Conservation (phyloP, 139 green algal genomes). For the Mychonastes homosphaera region DNA sequence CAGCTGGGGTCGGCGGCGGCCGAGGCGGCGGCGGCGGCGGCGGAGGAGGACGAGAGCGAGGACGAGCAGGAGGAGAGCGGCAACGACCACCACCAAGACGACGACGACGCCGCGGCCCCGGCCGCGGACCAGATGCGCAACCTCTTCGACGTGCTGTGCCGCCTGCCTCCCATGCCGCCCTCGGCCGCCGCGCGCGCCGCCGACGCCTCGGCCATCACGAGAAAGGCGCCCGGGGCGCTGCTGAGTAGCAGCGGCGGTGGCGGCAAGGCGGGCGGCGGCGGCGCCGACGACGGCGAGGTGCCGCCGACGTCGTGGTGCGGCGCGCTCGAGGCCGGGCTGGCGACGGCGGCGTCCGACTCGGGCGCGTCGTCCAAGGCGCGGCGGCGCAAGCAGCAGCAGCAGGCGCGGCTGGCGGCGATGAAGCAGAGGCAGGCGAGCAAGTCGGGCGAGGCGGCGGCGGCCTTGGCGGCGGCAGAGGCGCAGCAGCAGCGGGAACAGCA, state of each 20-base stretch:
- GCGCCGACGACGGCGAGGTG: background rate
- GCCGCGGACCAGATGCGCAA: slow-evolving; percentile 21
- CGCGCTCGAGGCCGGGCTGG: slow-evolving; percentile 27
- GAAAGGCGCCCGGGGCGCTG: slow-evolving; percentile 14
- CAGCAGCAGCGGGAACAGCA: slow-evolving; percentile 25
- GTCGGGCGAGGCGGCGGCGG: slow-evolving; percentile 1
- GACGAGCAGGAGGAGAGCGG: slow-evolving; percentile 8
- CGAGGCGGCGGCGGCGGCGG: background rate
- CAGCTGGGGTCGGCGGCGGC: slow-evolving; percentile 4
- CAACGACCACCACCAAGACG: slow-evolving; percentile 6
- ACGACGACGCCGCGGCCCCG: background rate
- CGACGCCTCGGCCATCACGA: background rate
- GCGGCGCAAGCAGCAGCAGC: slow-evolving; percentile 35
- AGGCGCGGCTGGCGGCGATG: background rate
- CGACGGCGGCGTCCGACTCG: slow-evolving; percentile 22
- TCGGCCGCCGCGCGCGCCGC: background rate
- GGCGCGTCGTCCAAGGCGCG: slow-evolving; percentile 39
- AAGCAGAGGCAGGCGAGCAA: background rate
- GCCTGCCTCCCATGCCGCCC: slow-evolving; percentile 5
- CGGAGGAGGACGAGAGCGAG: slow-evolving; percentile 4
- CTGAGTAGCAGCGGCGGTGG: slow-evolving; percentile 3
- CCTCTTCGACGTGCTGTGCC: slow-evolving; percentile 30
- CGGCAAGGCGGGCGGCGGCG: background rate
- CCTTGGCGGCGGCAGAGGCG: slow-evolving; percentile 45
- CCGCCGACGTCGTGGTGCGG: slow-evolving; percentile 55